Evolutionary conservation across 2,329 filamentous ascomycete species (phyloP), one percentile per base, ranked within the genome.

Genomic region (Ophidiomyces ophidiicola): DNA sequence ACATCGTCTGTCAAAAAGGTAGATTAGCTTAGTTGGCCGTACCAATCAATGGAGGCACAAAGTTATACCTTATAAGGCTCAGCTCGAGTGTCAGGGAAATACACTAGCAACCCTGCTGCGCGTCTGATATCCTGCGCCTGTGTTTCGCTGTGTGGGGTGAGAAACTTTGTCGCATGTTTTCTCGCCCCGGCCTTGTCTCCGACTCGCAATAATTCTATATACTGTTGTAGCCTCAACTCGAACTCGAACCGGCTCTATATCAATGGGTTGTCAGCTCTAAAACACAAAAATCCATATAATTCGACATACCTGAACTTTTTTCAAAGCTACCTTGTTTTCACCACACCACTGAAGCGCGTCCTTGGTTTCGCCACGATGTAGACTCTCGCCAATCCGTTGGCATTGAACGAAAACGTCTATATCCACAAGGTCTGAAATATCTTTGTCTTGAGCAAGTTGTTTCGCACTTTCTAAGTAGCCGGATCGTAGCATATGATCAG

Each of bases 201-300:
- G 26, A 70, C 75, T 44, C 88, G 72, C 43, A 93, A 76, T 44
- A 96, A 70, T 61, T 96, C 90, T 51, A 96, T 87, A 58, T 87
- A 96, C 58, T 96, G 87, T 59, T 98, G 90, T 52, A 92, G 71
- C 8, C 90, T 79, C 30, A 98, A 72, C 69, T 93, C 84, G 54
- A 94, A 93, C 60, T 98, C 90, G 11, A 98, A 72, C 48, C 81
- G 82, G 53, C 80, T 85, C 71, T 85, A 35, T 18, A 28, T 14
- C 15, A 30, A 24, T 6, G 23, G 18, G 3, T n/a, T 10, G 14
- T 32, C n/a, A 39, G 10, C 4, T 7, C 17, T n/a, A 6, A 28
- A 11, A 1, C 17, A 17, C 14, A 7, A 15, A 11, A 17, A 17
- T 11, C 12, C 7, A 28, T n/a, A n/a, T n/a, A 6, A 17, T 20